Base-by-base conservation (phyloP, 371 early-diverging fungal species). In the Syncephalis plumigaleata region DNA sequence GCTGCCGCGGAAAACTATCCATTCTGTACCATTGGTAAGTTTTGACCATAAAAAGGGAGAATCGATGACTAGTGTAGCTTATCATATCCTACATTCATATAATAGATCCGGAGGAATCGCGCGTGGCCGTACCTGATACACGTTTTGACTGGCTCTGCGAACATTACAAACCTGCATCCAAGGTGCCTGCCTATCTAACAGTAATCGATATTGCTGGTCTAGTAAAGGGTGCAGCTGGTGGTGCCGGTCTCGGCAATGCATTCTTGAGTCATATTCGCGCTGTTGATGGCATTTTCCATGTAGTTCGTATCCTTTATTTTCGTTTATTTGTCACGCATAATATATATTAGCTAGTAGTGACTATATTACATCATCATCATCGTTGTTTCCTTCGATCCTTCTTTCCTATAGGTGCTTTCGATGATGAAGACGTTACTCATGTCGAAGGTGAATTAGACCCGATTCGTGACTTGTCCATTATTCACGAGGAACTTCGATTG, bases 161-260 rank as follows among this genome's bases (percentile, higher is more conserved):
- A 20, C 67, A 74, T 46, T 56, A 53, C 39, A 48, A 56, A 8
- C 72, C 78, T 45, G 59, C 66, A 39, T 65, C 65, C 47, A 71
- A 70, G 38, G 68, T 79, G 11, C 86, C 86, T 18, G 85, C 86
- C 39, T 79, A 67, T 50, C 69, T 99, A 52, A 87, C 87, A 2
- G 85, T 98, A 39, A 88, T 87, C 53, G 99, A 99, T 64, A 99
- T 99, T 68, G 99, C 99, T 36, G 99, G 99, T 26, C 75, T 99
- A 31, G 94, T 98, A 39, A 88, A 91, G 60, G 96, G 95, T 42
- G 93, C 97, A 9, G 67, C 86, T 9, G 68, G 73, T 27, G 96
- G 96, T 27, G 79, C 77, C 24, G 94, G 94, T n/a, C 73, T 95
- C 47, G 99, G 99, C 42, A 99, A 99, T 56, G 84, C 85, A 39